Base-by-base conservation (phyloP, 169 alveolate species). In the Plasmodium relictum region DNA sequence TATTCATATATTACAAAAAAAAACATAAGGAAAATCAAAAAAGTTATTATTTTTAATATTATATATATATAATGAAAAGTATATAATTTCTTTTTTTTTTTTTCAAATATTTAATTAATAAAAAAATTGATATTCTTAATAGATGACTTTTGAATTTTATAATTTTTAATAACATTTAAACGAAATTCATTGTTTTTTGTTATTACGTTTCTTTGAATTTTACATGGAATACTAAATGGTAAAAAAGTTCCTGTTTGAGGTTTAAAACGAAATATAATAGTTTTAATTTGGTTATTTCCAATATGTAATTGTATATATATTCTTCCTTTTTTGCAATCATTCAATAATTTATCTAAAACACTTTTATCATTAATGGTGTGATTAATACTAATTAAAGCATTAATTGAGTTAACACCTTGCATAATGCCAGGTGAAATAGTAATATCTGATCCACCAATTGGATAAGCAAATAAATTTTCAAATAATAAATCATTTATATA, bases 401-500 rank as follows among this genome's bases (percentile, higher is more conserved):
- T 58, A 68, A 80, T 80, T 0, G 83, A 80, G 31, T 69, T 80
- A 2, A 68, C 66, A 26, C 90, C 90, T 59, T 80, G 71, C 90
- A 80, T 80, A 22, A 80, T 61, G 22, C 90, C 90, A 39, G 90
- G 90, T 7, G 90, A 80, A 52, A 80, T 50, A 31, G 90, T 66
- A 41, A 80, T 68, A 31, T 80, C 90, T 12, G 78, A 59, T 8
- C 90, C 90, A 44, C 85, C 90, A 52, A 80, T 80, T 7, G 90
- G 90, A 41, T 68, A 80, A 6, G 66, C 59, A 39, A 14, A 20
- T 14, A 80, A 31, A 68, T 80, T 50, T n/a, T 66, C 62, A 80
- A 44, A 66, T 31, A 80, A 41, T 22, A 56, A n/a, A 68, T 80
- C 72, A 56, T 80, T 80, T 54, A 80, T 68, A 12, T 52, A 80